Base-by-base conservation (phyloP, 192 early-diverging fungal species). In the Mortierella alpina region DNA sequence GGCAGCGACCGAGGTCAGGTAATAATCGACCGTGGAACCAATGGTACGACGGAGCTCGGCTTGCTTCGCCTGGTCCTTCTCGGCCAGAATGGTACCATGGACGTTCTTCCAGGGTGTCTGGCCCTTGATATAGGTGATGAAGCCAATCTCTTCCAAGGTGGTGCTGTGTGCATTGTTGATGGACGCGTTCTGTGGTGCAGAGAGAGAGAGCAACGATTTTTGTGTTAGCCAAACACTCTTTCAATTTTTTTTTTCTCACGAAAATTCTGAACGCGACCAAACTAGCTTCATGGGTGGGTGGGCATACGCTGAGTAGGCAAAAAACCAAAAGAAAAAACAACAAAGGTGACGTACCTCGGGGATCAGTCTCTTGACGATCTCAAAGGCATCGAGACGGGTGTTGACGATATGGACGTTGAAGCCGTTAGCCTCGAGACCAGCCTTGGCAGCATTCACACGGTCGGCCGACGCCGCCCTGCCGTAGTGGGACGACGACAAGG, bases 151-250 rank as follows among this genome's bases (percentile, higher is more conserved):
- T 39, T 83, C 83, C 74, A 84, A 63, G 8, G 83, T 82, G 40
- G 83, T 84, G 5, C 82, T 83, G 42, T 84, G 82, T 20, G 70
- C 83, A n/a, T 83, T 84, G 80, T 78, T 83, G 55, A 84, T 73
- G 5, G 76, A 75, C 5, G 20, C 44, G n/a, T 78, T 78, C 66
- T 69, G 56, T 41, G 0, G 73, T 53, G 20, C 0, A 63, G n/a
- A 66, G 39, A 42, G 10, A 53, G 8, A 66, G 5, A 56, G 15
- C n/a, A 49, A 14, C 2, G 8, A 9, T n/a, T 7, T 56, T 67
- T 53, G 20, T 17, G 17, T 56, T 2, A 8, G 10, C 15, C 40
- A 31, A 23, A 54, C 65, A 67, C 41, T 50, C 50, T 4, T 31
- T 31, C n/a, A n/a, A n/a, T 31, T 31, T 3, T 31, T 31, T 31